Evolutionary conservation across 441 rosid species (phyloP), one percentile per base, ranked within the genome.

Genomic region (Macaranga tanarius): DNA sequence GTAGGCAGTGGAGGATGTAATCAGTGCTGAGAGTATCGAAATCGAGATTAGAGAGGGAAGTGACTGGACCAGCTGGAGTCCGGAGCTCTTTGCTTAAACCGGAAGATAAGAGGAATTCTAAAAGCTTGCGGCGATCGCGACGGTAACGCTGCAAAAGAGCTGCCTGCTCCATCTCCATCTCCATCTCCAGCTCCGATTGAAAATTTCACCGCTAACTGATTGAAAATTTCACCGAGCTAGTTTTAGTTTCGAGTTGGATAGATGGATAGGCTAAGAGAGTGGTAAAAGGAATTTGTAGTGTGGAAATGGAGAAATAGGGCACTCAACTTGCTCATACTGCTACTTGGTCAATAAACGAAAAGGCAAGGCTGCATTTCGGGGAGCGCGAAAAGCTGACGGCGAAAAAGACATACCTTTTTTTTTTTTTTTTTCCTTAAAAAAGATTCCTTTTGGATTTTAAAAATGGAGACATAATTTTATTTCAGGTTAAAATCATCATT

Each of bases 51-150:
- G 93, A 77, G 76, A 86, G 84, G 48, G 90, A 77, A 71, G 80
- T 47, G 69, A 80, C 16, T 12, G 85, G 72, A 65, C 87, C 92
- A n/a, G 95, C 76, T 11, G 89, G 77, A 26, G 92, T 67, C 66
- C 88, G 91, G 73, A 84, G 77, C 82, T 90, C 91, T 62, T 65
- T 86, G 55, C 90, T 80, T 65, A 80, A 80, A 48, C 89, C 92
- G 40, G 97, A 86, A 0, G 96, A 81, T 22, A 93, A 65, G 64
- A 93, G 83, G 77, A 87, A 93, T 81, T 87, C 88, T 45, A 95
- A 40, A 22, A 95, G 92, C 88, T 89, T 89, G 71, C 94, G 97
- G 73, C 98, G 98, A 90, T 95, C 98, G 72, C 80, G 75, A 76
- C 97, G 90, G 90, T 93, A 90, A 47, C 84, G 90, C 9, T 83